phyloP scores from a whole-genome alignment of 129 eudicot species.

The Glebionis coronaria region DNA sequence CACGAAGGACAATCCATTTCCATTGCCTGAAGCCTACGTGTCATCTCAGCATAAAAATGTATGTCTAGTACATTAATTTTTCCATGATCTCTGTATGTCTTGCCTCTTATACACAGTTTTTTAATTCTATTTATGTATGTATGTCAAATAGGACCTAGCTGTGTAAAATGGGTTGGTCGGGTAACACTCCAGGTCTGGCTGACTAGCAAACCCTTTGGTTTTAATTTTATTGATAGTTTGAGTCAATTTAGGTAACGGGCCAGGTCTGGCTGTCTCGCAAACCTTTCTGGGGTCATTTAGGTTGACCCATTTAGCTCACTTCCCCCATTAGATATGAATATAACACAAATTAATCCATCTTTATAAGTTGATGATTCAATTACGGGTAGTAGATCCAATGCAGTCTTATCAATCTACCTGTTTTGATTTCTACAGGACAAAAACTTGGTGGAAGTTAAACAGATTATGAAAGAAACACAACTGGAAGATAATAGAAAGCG shows the following conservation, averaged over 20 bases:
- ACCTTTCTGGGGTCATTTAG: too few relatives aligned
- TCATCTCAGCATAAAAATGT: conserved; percentile 80
- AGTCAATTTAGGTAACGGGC: too few relatives aligned
- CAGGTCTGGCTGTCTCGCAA: too few relatives aligned
- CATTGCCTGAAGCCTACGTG: conserved; percentile 81
- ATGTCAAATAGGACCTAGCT: too few relatives aligned
- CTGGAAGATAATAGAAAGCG: conserved; percentile 84
- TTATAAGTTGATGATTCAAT: background rate
- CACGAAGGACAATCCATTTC: conserved; percentile 89
- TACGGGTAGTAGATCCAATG: background rate
- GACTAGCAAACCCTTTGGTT: too few relatives aligned
- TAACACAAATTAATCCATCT: too few relatives aligned
- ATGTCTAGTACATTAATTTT: conserved; percentile 14
- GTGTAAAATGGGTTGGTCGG: too few relatives aligned
- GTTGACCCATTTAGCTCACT: too few relatives aligned
- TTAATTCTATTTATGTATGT: too few relatives aligned
- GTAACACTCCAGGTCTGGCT: too few relatives aligned
- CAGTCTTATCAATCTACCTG: background rate
- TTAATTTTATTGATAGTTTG: too few relatives aligned
- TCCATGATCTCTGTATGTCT: background rate
- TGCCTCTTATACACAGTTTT: background rate
- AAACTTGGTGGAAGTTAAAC: conserved; percentile 78
- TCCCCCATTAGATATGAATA: too few relatives aligned
- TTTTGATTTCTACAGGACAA: conserved; percentile 43
- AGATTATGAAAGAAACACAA: conserved; percentile 69